phyloP scores from a whole-genome alignment of 2,329 filamentous ascomycete species.

The Colletotrichum tofieldiae region DNA sequence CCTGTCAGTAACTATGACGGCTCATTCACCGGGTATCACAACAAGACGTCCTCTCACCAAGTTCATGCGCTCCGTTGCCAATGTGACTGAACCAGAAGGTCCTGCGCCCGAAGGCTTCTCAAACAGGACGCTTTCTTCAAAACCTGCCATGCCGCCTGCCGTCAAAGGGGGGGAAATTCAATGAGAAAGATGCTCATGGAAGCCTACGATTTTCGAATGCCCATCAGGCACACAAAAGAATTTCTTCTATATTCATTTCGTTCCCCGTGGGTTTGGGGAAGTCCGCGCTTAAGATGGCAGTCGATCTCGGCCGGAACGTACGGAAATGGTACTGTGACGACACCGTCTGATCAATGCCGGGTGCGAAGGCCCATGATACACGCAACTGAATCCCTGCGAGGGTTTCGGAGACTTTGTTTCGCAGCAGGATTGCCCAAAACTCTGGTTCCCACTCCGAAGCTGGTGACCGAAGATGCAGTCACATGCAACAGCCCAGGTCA shows the following conservation, averaged over 20 bases:
- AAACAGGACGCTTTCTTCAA: not conserved
- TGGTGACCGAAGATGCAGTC: too few relatives aligned
- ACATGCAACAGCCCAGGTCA: too few relatives aligned
- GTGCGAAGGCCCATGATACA: not conserved
- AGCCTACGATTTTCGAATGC: not conserved
- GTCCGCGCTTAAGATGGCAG: constrained; percentile 4
- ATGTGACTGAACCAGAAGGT: not conserved
- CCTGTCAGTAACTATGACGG: not conserved
- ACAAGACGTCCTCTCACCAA: not conserved
- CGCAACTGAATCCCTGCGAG: not conserved
- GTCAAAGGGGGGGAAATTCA: not conserved
- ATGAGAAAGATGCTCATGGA: not conserved
- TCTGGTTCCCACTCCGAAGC: not conserved
- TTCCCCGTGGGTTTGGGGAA: constrained; percentile 15
- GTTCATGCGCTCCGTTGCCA: not conserved
- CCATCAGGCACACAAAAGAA: too few relatives aligned
- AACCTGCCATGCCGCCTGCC: not conserved
- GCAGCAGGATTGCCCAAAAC: constrained; percentile 1
- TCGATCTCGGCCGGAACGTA: not conserved
- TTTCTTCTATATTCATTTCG: not conserved
- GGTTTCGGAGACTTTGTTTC: too few relatives aligned
- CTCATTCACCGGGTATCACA: not conserved
- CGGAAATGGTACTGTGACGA: not conserved
- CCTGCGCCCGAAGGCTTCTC: constrained; percentile 14
- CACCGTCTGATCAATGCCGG: constrained; percentile 16